Evolutionary conservation across 306 rosid species (phyloP), one percentile per base, ranked within the genome.

Genomic region (Cicer chorassanicum): DNA sequence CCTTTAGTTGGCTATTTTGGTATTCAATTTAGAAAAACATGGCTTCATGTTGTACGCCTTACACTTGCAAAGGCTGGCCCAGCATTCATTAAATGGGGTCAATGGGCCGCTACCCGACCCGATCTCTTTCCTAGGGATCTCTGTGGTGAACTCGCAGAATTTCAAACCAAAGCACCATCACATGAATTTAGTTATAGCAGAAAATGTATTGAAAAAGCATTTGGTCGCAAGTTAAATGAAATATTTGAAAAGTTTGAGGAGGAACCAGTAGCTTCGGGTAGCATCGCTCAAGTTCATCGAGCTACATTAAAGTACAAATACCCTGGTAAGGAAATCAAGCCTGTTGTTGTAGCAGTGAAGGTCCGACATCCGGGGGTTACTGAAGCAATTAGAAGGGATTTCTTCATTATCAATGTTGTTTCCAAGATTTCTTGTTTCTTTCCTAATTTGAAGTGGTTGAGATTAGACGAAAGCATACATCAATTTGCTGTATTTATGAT

Each of bases 51-150:
- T 53, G 89, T 92, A 11, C 90, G 80, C 29, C 80, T 42, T 51
- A 81, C 93, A 9, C 86, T 92, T 71, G 93, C 87, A 81, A 86
- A 84, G 2, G 97, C 96, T 70, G 96, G 96, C 60, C 90, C 97
- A 0, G 91, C 93, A 9, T 89, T 92, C 71, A 92, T 89, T 56
- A 92, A 92, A 70, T 92, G 97, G 97, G 97, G 96, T 70, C 97
- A 89, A 73, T 88, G 97, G 97, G 97, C 96, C 61, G 97, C 96
- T 41, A 87, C 96, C 48, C 79, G 97, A 68, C 93, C 93, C 18
- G 96, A 88, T 79, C 93, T 89, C 80, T 92, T 92, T 65, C 86
- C 96, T 16, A 70, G 84, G 85, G 96, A 92, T 75, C 87, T 92
- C 75, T 92, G 97, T 66, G 67, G 14, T 67, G 90, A 89, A 81